Evolutionary conservation across 331 rosid genomes (phyloP).

Genomic region (Erythrophleum ivorense): DNA sequence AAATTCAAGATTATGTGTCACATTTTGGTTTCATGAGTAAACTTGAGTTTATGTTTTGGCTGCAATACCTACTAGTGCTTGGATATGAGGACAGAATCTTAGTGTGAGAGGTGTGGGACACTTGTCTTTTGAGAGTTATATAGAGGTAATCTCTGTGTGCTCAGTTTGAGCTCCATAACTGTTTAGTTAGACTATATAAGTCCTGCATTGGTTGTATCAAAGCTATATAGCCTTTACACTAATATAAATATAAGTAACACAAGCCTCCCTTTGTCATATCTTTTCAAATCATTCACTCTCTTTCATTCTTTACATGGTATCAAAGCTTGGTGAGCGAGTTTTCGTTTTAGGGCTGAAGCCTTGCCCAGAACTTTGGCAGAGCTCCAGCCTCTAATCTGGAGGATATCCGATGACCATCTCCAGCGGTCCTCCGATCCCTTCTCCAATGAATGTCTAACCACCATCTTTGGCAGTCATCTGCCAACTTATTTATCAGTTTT

Average conservation of each 20-base stretch:
- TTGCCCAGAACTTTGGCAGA: background rate
- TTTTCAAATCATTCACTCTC: background rate
- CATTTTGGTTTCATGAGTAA: conserved; percentile 23
- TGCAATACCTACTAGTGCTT: background rate
- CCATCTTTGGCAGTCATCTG: background rate
- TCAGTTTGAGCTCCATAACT: conserved; percentile 3
- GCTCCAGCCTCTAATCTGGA: background rate
- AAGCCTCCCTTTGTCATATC: background rate
- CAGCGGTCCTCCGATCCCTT: background rate
- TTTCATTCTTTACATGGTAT: background rate
- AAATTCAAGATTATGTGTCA: background rate
- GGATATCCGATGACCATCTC: background rate
- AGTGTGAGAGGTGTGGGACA: background rate
- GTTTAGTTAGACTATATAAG: background rate
- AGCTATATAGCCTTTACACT: background rate
- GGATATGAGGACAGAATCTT: background rate
- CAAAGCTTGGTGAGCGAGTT: background rate
- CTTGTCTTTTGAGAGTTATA: conserved; percentile 18
- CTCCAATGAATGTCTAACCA: background rate
- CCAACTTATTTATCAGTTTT: background rate
- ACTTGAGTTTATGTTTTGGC: conserved; percentile 10
- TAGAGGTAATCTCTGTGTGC: background rate
- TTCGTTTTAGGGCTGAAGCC: background rate
- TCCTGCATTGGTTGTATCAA: background rate
- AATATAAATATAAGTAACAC: background rate